phyloP scores from a whole-genome alignment of 1,284 basidiomycete species.

The Leccinum angustisporum region DNA sequence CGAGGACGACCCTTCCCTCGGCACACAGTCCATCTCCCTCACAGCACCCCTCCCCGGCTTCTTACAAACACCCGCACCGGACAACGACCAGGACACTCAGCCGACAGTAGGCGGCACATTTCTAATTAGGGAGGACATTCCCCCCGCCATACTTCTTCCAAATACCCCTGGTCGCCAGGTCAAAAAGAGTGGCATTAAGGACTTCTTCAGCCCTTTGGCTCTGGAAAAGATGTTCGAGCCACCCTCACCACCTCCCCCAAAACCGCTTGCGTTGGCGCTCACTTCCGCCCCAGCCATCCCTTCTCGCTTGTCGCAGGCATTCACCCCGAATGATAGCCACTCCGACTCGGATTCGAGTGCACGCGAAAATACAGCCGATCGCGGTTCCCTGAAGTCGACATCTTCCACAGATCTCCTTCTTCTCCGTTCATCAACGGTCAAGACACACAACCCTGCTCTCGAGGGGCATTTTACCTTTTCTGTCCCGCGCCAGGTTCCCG shows the following conservation, averaged over 20 bases:
- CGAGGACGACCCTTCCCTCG: constrained; percentile 37
- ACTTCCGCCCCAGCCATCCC: constrained; percentile 35
- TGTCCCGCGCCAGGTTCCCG: constrained; percentile 50
- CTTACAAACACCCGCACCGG: constrained; percentile 44
- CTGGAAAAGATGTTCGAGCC: constrained; percentile 91
- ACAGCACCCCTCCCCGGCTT: constrained; percentile 58
- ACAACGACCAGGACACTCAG: constrained; percentile 30
- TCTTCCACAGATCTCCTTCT: constrained; percentile 25
- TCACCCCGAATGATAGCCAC: constrained; percentile 30
- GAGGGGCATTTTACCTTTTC: constrained; percentile 77
- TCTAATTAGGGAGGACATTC: constrained; percentile 72
- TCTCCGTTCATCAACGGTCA: constrained; percentile 8
- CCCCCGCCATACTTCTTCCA: constrained; percentile 52
- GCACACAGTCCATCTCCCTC: constrained; percentile 58
- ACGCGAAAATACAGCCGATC: constrained; percentile 10
- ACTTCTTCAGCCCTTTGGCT: constrained; percentile 82
- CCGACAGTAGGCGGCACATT: constrained; percentile 64
- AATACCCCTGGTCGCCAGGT: constrained; percentile 59
- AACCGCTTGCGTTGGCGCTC: constrained; percentile 25
- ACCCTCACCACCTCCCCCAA: constrained; percentile 63
- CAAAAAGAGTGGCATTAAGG: constrained; percentile 66
- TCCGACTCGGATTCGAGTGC: constrained; percentile 27
- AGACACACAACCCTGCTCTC: constrained; percentile 36
- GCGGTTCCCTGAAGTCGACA: constrained; percentile 12
- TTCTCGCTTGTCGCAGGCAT: constrained; percentile 37